Evolutionary conservation across 192 early-diverging fungal genomes (phyloP).

Genomic region (Dimargaris xerosporica): DNA sequence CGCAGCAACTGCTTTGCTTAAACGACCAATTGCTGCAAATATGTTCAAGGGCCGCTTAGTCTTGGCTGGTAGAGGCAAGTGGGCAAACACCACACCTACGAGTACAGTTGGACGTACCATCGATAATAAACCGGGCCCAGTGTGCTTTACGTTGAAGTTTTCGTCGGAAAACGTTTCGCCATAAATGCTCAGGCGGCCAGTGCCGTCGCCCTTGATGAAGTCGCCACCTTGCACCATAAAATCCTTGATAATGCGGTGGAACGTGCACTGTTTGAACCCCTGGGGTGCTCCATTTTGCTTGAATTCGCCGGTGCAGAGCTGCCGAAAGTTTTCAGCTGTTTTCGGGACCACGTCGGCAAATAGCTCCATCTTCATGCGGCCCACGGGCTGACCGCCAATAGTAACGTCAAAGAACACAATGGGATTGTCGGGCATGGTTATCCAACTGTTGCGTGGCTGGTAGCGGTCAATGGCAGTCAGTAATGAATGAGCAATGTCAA

Average conservation of each 20-base stretch:
- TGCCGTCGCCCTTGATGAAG: slow-evolving; percentile 82
- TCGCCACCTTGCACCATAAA: slow-evolving; percentile 93
- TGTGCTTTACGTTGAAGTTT: slow-evolving; percentile 76
- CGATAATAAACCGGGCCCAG: slow-evolving; percentile 63
- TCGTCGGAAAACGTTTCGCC: slow-evolving; percentile 67
- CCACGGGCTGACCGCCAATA: slow-evolving; percentile 24
- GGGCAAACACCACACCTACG: no score
- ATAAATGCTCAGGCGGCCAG: slow-evolving; percentile 74
- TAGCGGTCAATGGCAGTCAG: no score
- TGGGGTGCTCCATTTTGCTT: slow-evolving; percentile 64
- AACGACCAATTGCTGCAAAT: no score
- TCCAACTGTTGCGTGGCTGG: no score
- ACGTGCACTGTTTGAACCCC: slow-evolving; percentile 68
- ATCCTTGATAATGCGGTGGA: slow-evolving; percentile 79
- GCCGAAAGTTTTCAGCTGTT: slow-evolving; percentile 74
- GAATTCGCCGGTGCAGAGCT: slow-evolving; percentile 86
- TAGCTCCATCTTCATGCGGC: slow-evolving; percentile 54
- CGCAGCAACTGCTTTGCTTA: no score
- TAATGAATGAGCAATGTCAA: no score
- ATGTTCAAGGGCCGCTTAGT: no score
- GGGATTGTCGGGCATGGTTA: slow-evolving; percentile 21
- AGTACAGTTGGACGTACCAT: slow-evolving; percentile 40
- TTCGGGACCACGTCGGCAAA: slow-evolving; percentile 56
- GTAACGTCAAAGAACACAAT: slow-evolving; percentile 39
- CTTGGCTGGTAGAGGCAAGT: no score